Percentiles rank a stretch among this genome's conserved stretches.
These are phyloP conservation scores for Tolypocladium amazonense DNA, from an alignment of 2,329 filamentous ascomycete species.

Conservation along the genomic window DNA sequence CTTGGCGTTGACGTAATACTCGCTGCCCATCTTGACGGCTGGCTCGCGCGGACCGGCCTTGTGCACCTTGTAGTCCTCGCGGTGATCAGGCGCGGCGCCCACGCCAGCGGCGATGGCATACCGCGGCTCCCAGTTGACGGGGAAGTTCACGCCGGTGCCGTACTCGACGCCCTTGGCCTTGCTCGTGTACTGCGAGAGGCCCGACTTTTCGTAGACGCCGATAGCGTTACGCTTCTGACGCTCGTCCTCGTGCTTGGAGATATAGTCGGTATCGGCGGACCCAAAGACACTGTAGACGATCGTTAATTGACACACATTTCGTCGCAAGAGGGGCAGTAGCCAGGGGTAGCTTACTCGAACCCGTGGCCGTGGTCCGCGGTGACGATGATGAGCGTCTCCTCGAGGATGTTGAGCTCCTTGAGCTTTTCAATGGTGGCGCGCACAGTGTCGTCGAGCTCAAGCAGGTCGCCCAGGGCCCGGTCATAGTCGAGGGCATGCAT, in stretches of 20 bases:
- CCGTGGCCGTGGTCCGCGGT: conserved; percentile 86
- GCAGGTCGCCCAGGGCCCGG: conserved; percentile 71
- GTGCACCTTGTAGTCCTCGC: conserved; percentile 67
- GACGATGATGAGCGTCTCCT: conserved; percentile 70
- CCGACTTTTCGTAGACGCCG: conserved; percentile 63
- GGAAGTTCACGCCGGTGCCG: conserved; percentile 65
- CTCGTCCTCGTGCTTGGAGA: conserved; percentile 52
- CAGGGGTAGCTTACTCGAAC: conserved; percentile 47
- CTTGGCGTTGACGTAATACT: conserved; percentile 57
- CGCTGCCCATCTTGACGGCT: conserved; percentile 40
- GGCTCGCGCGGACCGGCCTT: conserved; percentile 53
- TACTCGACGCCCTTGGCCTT: conserved; percentile 51
- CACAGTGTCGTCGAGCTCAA: conserved; percentile 78
- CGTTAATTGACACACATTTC: conserved; percentile 1
- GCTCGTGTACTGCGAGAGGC: conserved; percentile 63
- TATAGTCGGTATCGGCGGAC: conserved; percentile 69
- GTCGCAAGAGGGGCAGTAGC: neutral
- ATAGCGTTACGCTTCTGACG: conserved; percentile 67
- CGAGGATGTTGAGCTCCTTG: conserved; percentile 50
- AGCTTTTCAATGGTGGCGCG: conserved; percentile 65
- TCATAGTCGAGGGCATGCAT: conserved; percentile 84
- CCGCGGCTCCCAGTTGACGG: conserved; percentile 73
- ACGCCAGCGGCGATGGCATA: conserved; percentile 70
- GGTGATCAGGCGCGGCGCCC: conserved; percentile 60
- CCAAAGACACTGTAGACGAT: conserved; percentile 50